Evolutionary conservation across 441 rosid genomes (phyloP).

Genomic region (Croton setiger): DNA sequence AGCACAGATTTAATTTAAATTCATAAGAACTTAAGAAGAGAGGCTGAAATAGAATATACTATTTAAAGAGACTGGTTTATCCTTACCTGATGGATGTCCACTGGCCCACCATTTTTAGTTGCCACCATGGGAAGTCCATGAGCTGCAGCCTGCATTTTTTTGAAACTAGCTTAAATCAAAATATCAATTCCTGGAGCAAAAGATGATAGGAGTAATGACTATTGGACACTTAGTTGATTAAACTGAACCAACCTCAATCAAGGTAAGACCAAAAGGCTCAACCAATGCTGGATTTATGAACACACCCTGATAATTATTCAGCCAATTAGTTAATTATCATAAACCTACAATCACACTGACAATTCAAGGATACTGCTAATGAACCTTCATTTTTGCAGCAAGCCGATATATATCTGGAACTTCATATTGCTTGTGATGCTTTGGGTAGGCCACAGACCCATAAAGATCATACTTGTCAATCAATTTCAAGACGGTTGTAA

Average conservation of each 20-base stretch:
- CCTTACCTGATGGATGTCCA: conserved; percentile 77
- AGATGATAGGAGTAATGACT: conserved; percentile 2
- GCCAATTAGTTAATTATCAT: conserved; percentile 11
- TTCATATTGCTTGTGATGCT: conserved; percentile 95
- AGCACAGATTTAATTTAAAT: not conserved
- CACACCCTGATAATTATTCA: conserved; percentile 59
- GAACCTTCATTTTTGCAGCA: conserved; percentile 86
- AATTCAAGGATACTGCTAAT: conserved; percentile 6
- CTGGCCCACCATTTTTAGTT: conserved; percentile 96
- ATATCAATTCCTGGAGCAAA: conserved; percentile 9
- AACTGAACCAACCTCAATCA: conserved; percentile 76
- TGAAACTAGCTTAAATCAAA: conserved; percentile 17
- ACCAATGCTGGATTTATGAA: conserved; percentile 96
- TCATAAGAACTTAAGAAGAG: not conserved
- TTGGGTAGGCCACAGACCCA: conserved; percentile 91
- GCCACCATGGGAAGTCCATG: conserved; percentile 99
- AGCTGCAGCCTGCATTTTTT: conserved; percentile 76
- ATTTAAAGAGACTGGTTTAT: conserved; percentile 6
- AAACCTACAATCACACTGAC: conserved; percentile 10
- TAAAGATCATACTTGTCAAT: conserved; percentile 94
- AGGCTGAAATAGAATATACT: not conserved
- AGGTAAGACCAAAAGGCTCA: conserved; percentile 96
- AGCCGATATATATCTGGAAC: conserved; percentile 95
- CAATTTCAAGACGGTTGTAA: conserved; percentile 78
- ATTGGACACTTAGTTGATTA: not conserved